Percentiles rank a stretch among this genome's conserved stretches.
Conservation (phyloP, 306 rosid genomes). For the Lathyrus oleraceus region DNA sequence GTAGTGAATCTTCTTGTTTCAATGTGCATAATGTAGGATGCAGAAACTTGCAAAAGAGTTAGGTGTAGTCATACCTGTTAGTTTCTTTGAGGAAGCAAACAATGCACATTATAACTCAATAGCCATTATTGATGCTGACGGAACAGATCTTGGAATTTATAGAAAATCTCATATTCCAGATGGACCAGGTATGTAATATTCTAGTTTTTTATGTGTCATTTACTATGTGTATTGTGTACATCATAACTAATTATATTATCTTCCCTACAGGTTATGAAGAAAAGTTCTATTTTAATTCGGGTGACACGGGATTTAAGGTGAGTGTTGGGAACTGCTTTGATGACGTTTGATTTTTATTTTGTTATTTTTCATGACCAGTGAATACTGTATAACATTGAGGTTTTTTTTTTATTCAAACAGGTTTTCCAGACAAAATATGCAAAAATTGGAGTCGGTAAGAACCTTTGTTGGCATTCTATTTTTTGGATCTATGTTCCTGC, state of each 20-base stretch:
- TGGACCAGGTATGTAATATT: conserved; percentile 70
- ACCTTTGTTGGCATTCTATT: no score
- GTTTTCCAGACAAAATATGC: conserved; percentile 89
- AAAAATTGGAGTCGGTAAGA: conserved; percentile 90
- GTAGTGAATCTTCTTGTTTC: conserved; percentile 35
- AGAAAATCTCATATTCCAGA: conserved; percentile 97
- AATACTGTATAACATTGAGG: conserved; percentile 33
- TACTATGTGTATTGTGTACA: not conserved
- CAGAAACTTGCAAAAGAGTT: conserved; percentile 86
- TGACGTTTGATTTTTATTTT: conserved; percentile 21
- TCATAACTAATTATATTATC: not conserved
- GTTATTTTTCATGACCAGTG: conserved; percentile 4
- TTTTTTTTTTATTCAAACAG: conserved; percentile 47
- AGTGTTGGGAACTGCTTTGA: conserved; percentile 28
- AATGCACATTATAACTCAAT: conserved; percentile 93
- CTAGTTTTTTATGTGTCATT: not conserved
- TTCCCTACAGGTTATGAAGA: conserved; percentile 82
- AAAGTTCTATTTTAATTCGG: conserved; percentile 93
- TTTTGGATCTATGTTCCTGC: no score
- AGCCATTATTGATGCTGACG: conserved; percentile 91
- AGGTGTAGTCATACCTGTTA: conserved; percentile 83
- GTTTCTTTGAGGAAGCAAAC: conserved; percentile 97
- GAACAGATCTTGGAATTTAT: conserved; percentile 90
- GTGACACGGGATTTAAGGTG: conserved; percentile 99
- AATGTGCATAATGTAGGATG: conserved; percentile 61